Evolutionary conservation across 2,329 filamentous ascomycete genomes (phyloP), one percentile per base, ranked within the genome.

Genomic region (Phoma herbarum): DNA sequence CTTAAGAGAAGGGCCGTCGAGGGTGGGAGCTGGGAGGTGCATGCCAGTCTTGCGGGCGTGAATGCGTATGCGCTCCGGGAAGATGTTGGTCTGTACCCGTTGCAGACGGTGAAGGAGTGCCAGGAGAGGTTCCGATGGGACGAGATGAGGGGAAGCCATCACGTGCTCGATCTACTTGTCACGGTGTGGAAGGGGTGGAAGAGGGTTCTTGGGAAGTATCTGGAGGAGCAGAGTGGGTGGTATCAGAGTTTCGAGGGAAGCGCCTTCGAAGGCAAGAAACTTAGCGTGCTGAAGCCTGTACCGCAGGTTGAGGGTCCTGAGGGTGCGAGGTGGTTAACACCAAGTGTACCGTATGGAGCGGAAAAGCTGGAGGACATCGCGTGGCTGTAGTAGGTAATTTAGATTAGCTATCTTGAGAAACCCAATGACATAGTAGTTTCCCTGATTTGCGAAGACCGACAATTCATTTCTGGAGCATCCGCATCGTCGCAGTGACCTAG

Each of bases 71-170:
- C 73, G 9, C 56, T 78, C 10, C 65, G 67, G 20, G 64, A 63
- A 5, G 74, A 77, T 22, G 66, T 79, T n/a, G 73, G 75, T 0
- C 56, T 79, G 4, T 78, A 77, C 28, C 59, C 60, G 1, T 61
- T 63, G 9, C 57, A 70, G 18, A 64, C 60, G 6, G 70, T 74
- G n/a, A 29, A 59, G 20, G 66, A 69, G 48, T 67, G 68, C 28
- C 65, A 70, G 25, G 55, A 69, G 42, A 69, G 65, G 16, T 73
- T 70, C 56, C 56, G 64, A 18, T 75, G 68, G 57, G 59, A 46
- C 2, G 51, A 64, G 16, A 73, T 72, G 73, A 60, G 64, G n/a
- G 65, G 66, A 4, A 60, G 67, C 7, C 66, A 71, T 12, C 70
- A 73, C 52, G 71, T 75, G n/a, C 64, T 67, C 4, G 70, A 72